phyloP scores from a whole-genome alignment of 108 stramenopile genomes.

The Hondaea fermentalgiana region DNA sequence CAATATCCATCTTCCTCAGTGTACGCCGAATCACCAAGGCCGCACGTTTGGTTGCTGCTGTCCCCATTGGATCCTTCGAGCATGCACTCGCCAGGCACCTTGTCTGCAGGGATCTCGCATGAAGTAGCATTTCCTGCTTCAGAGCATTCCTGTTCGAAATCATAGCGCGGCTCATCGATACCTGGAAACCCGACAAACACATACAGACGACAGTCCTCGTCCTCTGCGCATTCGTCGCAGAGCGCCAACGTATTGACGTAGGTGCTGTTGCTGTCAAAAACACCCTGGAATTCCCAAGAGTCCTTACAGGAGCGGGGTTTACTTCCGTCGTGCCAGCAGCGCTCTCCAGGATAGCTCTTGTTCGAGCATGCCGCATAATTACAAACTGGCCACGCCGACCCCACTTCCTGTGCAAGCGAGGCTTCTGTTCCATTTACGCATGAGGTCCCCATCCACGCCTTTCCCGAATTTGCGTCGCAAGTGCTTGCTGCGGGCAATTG shows the following conservation, averaged over 20 bases:
- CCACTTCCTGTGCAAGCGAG: too few relatives aligned
- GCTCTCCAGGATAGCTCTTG: not conserved
- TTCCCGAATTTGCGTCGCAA: not conserved
- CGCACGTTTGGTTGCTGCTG: not conserved
- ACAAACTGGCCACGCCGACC: not conserved
- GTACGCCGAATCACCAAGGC: not conserved
- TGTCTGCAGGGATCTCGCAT: not conserved
- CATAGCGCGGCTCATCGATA: not conserved
- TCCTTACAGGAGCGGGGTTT: not conserved
- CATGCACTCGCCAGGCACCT: not conserved
- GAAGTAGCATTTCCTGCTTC: not conserved
- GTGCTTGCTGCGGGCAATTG: not conserved
- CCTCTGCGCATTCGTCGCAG: not conserved
- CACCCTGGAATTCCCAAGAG: not conserved
- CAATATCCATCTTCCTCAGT: not conserved
- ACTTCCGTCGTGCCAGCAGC: not conserved
- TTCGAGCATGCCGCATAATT: not conserved
- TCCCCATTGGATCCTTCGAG: not conserved
- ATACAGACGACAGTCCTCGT: not conserved
- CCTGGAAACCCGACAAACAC: not conserved
- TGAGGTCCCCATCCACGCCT: not conserved
- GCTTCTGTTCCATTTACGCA: not conserved
- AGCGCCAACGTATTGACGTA: not conserved
- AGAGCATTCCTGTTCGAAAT: not conserved
- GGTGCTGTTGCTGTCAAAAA: not conserved